Evolutionary conservation across 352 stramenopile genomes (phyloP).

Genomic region (Discostella stelligera): DNA sequence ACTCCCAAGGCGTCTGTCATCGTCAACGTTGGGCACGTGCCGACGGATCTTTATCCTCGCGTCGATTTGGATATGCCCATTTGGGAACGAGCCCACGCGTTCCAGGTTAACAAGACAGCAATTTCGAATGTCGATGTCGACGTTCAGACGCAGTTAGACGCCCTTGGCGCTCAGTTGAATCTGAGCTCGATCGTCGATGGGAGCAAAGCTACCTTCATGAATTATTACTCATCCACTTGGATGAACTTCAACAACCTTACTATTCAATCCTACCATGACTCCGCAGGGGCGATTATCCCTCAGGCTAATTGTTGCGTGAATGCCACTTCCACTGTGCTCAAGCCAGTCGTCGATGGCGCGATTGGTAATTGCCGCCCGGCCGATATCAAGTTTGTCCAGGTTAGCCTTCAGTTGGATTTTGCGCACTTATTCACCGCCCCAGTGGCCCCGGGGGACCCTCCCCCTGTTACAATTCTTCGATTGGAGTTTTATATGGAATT

Average conservation of each 20-base stretch:
- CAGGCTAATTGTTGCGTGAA: not conserved
- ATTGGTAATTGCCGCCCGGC: not conserved
- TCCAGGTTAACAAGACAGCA: not conserved
- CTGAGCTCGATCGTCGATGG: conserved; percentile 5
- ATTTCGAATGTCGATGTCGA: not conserved
- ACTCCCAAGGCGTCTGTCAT: not conserved
- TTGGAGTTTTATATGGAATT: not conserved
- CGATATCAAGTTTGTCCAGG: not conserved
- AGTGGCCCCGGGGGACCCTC: no score
- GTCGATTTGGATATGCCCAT: not conserved
- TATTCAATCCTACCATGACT: conserved; percentile 1
- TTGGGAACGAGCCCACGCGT: conserved; percentile 2
- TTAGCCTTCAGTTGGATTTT: not conserved
- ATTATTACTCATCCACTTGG: no score
- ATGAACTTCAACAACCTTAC: not conserved
- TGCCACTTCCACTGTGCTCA: no score
- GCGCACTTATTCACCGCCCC: not conserved
- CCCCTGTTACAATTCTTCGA: not conserved
- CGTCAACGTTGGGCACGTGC: not conserved
- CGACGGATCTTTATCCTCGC: not conserved
- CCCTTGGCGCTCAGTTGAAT: conserved; percentile 3
- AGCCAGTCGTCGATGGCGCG: not conserved
- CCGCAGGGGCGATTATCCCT: not conserved
- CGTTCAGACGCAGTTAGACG: not conserved
- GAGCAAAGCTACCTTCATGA: no score